Evolutionary conservation across 2,329 filamentous ascomycete genomes (phyloP).

Genomic region (Aspergillus viridinutans): DNA sequence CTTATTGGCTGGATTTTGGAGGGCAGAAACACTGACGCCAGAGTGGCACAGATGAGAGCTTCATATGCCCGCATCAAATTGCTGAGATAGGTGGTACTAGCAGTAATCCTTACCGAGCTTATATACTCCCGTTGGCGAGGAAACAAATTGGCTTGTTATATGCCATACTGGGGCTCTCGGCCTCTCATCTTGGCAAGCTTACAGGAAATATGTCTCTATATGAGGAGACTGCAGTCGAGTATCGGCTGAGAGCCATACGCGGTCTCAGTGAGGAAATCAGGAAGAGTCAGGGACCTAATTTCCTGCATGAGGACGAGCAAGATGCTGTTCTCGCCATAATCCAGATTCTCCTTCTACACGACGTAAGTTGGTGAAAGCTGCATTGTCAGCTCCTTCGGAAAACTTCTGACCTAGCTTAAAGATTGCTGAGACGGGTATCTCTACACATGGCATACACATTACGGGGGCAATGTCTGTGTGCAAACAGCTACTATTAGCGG

Average conservation of each 20-base stretch:
- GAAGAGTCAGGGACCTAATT: conserved; percentile 19
- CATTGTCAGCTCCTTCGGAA: not conserved
- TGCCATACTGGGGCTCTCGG: conserved; percentile 25
- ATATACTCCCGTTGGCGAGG: conserved; percentile 26
- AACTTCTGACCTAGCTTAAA: conserved; percentile 5
- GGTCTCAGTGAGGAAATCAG: conserved; percentile 22
- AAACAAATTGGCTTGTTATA: conserved; percentile 26
- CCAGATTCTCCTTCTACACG: conserved; percentile 28
- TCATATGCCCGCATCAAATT: conserved; percentile 29
- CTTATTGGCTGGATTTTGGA: not conserved
- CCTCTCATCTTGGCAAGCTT: conserved; percentile 24
- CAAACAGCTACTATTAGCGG: conserved; percentile 21
- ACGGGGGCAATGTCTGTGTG: conserved; percentile 32
- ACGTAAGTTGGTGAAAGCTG: conserved; percentile 16
- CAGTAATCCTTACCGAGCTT: conserved; percentile 27
- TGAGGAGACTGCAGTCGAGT: conserved; percentile 24
- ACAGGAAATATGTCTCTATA: conserved; percentile 16
- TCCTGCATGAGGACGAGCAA: conserved; percentile 22
- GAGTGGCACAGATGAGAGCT: conserved; percentile 18
- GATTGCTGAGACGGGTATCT: conserved; percentile 31
- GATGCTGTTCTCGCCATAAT: conserved; percentile 28
- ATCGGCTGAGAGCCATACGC: conserved; percentile 26
- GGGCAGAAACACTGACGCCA: not conserved
- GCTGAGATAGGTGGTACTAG: conserved; percentile 17
- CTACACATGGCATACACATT: conserved; percentile 29